Evolutionary conservation across 2,329 filamentous ascomycete species (phyloP).

Genomic region (Nothopassalora personata): DNA sequence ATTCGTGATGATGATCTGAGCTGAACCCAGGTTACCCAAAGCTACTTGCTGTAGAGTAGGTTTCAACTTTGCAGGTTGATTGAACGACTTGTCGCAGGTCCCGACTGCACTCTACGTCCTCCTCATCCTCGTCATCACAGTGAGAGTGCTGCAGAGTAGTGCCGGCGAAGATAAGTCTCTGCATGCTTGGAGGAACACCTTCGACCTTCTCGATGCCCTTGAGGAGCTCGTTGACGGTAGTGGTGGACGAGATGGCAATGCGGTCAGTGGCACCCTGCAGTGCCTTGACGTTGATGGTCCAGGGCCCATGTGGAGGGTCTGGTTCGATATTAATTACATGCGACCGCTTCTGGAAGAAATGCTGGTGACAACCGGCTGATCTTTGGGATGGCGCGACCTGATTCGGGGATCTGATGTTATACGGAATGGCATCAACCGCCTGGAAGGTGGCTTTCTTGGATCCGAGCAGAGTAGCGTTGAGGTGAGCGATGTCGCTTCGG

Average conservation of each 20-base stretch:
- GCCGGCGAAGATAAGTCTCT: neutral
- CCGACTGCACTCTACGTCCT: neutral
- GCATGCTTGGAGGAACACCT: neutral
- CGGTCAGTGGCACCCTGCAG: neutral
- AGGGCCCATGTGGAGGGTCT: neutral
- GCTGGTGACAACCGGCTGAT: too few species aligned
- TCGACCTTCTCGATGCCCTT: neutral
- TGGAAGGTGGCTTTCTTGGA: neutral
- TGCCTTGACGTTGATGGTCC: neutral
- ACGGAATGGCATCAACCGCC: neutral
- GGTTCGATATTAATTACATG: neutral
- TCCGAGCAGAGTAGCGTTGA: neutral
- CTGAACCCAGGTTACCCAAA: too few species aligned
- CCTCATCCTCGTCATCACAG: neutral
- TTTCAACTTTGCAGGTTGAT: too few species aligned
- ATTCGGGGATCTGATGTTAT: neutral
- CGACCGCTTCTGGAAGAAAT: too few species aligned
- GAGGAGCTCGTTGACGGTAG: neutral
- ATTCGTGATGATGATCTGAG: too few species aligned
- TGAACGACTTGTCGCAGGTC: too few species aligned
- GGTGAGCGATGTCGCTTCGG: neutral
- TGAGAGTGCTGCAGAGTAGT: neutral
- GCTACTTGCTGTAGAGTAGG: too few species aligned
- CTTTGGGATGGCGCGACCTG: neutral
- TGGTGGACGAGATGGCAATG: neutral